These are phyloP conservation scores for Gryganskiella cystojenkinii DNA, from an alignment of 192 early-diverging fungal genomes.

Conservation along the genomic window DNA sequence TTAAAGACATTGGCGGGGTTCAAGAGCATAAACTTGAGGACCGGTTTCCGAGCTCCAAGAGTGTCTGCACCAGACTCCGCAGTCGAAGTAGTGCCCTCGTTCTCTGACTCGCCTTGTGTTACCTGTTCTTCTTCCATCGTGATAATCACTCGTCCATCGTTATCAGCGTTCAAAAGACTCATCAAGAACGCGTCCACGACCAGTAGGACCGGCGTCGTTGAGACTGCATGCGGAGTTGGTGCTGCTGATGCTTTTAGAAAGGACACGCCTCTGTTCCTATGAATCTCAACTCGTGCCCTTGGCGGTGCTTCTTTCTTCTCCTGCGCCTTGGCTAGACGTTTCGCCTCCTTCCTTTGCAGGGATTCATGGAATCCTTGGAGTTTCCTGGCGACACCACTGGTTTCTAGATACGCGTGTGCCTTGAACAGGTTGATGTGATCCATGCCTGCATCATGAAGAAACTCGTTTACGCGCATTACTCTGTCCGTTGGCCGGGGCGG, in stretches of 20 bases:
- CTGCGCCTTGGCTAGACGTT: conserved; percentile 36
- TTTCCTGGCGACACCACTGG: conserved; percentile 77
- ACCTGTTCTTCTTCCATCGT: conserved; percentile 13
- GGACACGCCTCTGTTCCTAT: background rate
- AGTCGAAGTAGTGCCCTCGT: background rate
- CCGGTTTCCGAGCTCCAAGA: conserved; percentile 6
- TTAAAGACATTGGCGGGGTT: conserved; percentile 86
- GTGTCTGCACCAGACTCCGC: background rate
- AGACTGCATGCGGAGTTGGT: background rate
- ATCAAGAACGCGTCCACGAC: conserved; percentile 66
- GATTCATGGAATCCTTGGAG: conserved; percentile 48
- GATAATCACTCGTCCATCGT: conserved; percentile 78
- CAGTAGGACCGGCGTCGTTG: conserved; percentile 54
- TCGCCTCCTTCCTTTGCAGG: conserved; percentile 21
- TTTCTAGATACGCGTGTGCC: conserved; percentile 72
- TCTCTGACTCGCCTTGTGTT: background rate
- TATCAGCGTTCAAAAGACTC: conserved; percentile 67
- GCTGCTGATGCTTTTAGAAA: background rate
- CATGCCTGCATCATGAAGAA: conserved; percentile 71
- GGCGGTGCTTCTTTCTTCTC: conserved; percentile 1
- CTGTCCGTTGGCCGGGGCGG: conserved; percentile 11
- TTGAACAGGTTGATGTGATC: conserved; percentile 90
- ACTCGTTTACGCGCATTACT: conserved; percentile 72
- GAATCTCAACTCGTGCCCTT: conserved; percentile 19
- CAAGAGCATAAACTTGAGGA: conserved; percentile 86